Percentiles rank a stretch among this genome's conserved stretches.
Evolutionary conservation across 495 filamentous ascomycete genomes (phyloP).

Genomic region (Daldinia loculata): DNA sequence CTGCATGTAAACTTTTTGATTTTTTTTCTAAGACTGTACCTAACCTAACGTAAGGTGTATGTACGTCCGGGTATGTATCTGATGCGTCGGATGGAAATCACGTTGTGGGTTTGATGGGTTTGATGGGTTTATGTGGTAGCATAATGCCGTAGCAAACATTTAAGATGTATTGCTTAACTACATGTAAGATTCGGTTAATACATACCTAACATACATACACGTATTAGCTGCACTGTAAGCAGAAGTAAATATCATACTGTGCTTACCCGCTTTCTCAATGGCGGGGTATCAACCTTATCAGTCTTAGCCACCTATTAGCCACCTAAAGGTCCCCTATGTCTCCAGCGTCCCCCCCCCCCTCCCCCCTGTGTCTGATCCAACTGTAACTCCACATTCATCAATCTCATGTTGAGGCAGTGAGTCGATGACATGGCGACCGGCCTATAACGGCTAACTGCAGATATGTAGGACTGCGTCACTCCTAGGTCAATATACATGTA

Average conservation of each 20-base stretch:
- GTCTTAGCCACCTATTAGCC: conserved; percentile 31
- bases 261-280: conserved; percentile 26
- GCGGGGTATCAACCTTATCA: conserved; percentile 42
- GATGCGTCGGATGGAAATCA: background rate
- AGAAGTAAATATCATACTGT: background rate
- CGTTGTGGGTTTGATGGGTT: background rate
- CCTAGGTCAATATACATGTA: conserved; percentile 35
- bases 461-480: conserved; percentile 33
- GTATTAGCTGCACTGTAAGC: background rate
- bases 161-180: background rate
- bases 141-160: background rate
- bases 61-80: background rate
- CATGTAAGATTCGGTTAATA: background rate
- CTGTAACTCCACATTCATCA: conserved; percentile 34
- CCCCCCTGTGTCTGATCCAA: conserved; percentile 25
- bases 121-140: background rate
- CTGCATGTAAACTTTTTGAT: background rate
- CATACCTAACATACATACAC: conserved; percentile 4
- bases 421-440: conserved; percentile 35
- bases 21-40: background rate
- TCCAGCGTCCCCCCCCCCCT: background rate
- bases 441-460: conserved; percentile 41
- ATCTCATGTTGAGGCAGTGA: conserved; percentile 38
- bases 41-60: background rate
- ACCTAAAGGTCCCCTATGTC: conserved; percentile 15